Evolutionary conservation across 768 basidiomycete species (phyloP), one percentile per base, ranked within the genome.

Genomic region (Chalciporus chontae): DNA sequence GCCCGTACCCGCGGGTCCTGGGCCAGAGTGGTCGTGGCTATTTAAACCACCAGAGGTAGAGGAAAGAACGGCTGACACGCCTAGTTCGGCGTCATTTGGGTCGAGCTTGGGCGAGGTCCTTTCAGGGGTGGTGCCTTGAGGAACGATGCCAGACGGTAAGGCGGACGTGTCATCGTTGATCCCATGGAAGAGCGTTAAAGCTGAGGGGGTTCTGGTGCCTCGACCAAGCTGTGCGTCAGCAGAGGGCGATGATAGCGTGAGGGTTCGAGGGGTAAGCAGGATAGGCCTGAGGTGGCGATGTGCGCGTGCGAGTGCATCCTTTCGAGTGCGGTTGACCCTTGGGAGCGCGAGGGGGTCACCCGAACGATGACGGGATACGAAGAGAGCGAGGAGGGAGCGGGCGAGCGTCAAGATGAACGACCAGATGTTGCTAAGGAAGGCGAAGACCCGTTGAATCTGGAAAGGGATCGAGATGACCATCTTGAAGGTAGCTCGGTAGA

Each of bases 401-500:
- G 61, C 63, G 58, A 66, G 66, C 38, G 61, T 63, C 48, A 55
- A 47, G 42, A 65, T 32, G 52, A 58, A 55, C 40, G 58, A 53
- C 63, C 61, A 68, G 43, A 60, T 37, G 32, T 29, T 40, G 54
- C 37, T 43, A 26, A 67, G 18, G 29, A 63, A 62, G 41, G 56
- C 47, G 15, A 43, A 43, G n/a, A 57, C 21, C 14, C 47, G 45
- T 9, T 43, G 27, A 26, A 52, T 40, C 24, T 40, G 18, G 13
- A 29, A 3, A 23, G 19, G 34, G 45, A 45, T 15, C 3, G 45
- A n/a, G 34, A 48, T 26, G 40, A 51, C 45, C 61, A 66, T 63
- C 24, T 42, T 45, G 18, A 41, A 14, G 34, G 15, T 36, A n/a
- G 8, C 1, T 10, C 4, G 8, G 6, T 23, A n/a, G 15, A 19